These are phyloP conservation scores for Paramyrothecium roridum DNA, from an alignment of 2,329 filamentous ascomycete species.

Conservation along the genomic window DNA sequence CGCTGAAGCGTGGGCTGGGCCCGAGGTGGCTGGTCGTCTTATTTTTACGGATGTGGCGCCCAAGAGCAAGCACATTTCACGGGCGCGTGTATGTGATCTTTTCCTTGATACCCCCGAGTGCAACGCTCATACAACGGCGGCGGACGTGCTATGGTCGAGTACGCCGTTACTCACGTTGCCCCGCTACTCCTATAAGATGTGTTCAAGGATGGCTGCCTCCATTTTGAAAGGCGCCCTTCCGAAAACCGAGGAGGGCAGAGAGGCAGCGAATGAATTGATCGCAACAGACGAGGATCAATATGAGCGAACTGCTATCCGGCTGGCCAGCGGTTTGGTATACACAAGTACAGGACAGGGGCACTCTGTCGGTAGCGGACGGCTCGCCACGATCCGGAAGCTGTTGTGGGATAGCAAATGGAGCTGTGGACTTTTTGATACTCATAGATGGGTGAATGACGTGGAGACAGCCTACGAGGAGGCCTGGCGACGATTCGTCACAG, in stretches of 20 bases:
- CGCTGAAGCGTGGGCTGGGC: constrained; percentile 78
- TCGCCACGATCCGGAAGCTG: constrained; percentile 75
- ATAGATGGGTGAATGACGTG: constrained; percentile 84
- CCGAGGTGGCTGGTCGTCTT: constrained; percentile 80
- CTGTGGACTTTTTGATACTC: constrained; percentile 87
- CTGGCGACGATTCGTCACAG: constrained; percentile 83
- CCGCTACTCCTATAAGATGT: constrained; percentile 97
- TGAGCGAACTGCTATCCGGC: constrained; percentile 68
- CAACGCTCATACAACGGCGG: constrained; percentile 96
- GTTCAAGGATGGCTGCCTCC: constrained; percentile 93
- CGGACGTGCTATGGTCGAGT: constrained; percentile 93
- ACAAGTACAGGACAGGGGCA: constrained; percentile 36
- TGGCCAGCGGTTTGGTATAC: constrained; percentile 66
- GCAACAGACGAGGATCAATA: constrained; percentile 78
- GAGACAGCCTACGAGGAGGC: constrained; percentile 86
- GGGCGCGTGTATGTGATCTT: constrained; percentile 87
- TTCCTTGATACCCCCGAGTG: constrained; percentile 98
- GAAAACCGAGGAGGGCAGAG: constrained; percentile 60
- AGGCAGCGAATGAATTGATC: constrained; percentile 72
- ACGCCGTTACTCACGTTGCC: constrained; percentile 89
- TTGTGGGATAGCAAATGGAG: constrained; percentile 82
- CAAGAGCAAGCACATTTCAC: constrained; percentile 89
- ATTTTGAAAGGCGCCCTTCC: constrained; percentile 89
- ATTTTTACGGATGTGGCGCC: constrained; percentile 96
- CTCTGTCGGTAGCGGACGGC: constrained; percentile 60